phyloP scores from a whole-genome alignment of 2,329 filamentous ascomycete species.

The Colletotrichum musae region DNA sequence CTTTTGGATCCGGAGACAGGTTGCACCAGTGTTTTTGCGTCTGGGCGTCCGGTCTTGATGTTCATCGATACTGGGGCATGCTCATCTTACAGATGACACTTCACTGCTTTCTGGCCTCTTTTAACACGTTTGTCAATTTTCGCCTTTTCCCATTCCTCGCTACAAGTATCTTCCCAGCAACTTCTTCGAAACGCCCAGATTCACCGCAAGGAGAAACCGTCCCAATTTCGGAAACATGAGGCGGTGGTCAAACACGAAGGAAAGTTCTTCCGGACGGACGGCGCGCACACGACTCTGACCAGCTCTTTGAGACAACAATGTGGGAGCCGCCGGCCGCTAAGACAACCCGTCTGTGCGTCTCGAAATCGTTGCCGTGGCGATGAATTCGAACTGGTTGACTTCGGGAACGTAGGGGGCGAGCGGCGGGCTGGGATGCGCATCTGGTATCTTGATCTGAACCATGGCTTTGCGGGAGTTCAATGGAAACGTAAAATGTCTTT shows the following conservation, averaged over 20 bases:
- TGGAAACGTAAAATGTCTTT: slow-evolving; percentile 27
- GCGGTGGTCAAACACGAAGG: slow-evolving; percentile 32
- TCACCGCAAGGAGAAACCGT: not conserved
- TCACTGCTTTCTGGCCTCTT: not conserved
- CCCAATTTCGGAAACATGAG: slow-evolving; percentile 22
- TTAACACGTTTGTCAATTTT: not conserved
- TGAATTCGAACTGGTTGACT: slow-evolving; percentile 37
- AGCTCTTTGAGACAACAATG: not conserved
- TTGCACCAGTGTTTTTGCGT: not conserved
- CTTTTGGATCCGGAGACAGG: not conserved
- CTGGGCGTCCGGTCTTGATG: not conserved
- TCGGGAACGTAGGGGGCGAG: slow-evolving; percentile 29
- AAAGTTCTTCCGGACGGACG: slow-evolving; percentile 15
- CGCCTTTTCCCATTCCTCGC: not conserved
- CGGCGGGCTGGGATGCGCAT: slow-evolving; percentile 23
- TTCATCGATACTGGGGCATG: not conserved
- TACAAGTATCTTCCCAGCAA: not conserved
- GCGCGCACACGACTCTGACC: not conserved
- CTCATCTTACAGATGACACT: not conserved
- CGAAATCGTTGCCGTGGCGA: slow-evolving; percentile 38
- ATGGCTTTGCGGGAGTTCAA: slow-evolving; percentile 32
- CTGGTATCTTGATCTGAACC: slow-evolving; percentile 31
- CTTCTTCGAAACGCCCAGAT: not conserved
- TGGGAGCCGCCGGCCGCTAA: slow-evolving; percentile 6
- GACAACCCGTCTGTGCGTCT: slow-evolving; percentile 38